Conservation (phyloP, 2,329 filamentous ascomycete genomes). For the Fusarium goolgardi region DNA sequence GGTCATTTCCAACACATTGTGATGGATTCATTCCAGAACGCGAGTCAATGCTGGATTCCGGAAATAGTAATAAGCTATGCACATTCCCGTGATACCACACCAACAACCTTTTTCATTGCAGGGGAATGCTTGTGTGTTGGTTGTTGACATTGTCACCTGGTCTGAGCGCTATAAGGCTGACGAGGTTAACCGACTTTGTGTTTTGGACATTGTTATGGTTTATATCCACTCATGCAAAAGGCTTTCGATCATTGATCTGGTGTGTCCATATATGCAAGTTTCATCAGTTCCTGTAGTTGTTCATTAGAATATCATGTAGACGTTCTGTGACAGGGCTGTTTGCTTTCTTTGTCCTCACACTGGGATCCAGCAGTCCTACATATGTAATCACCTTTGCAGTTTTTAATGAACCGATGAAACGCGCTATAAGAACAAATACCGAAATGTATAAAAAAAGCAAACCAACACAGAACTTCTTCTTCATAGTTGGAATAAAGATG, state of each 20-base stretch:
- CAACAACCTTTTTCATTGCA: not conserved
- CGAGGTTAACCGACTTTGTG: conserved; percentile 6
- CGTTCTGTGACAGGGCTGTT: not conserved
- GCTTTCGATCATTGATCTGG: not conserved
- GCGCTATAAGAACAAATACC: too few relatives aligned
- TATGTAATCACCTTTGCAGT: not conserved
- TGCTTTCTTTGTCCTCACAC: not conserved
- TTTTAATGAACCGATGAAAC: too few relatives aligned
- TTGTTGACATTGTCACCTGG: conserved; percentile 7
- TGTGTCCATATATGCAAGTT: not conserved
- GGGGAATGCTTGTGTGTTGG: not conserved
- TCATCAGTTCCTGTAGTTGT: not conserved
- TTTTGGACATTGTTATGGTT: not conserved
- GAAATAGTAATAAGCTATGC: not conserved
- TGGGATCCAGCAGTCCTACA: not conserved
- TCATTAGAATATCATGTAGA: not conserved
- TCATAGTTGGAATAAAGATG: too few relatives aligned
- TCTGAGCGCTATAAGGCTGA: conserved; percentile 8
- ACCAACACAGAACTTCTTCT: too few relatives aligned
- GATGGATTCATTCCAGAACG: not conserved
- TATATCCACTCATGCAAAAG: conserved; percentile 7
- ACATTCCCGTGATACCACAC: not conserved
- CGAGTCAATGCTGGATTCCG: not conserved
- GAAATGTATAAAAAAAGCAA: too few relatives aligned
- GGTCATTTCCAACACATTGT: not conserved